Percentiles rank a stretch among this genome's conserved stretches.
Conservation (phyloP, 2,329 filamentous ascomycete species). For the Ploettnerulaceae sp. region DNA sequence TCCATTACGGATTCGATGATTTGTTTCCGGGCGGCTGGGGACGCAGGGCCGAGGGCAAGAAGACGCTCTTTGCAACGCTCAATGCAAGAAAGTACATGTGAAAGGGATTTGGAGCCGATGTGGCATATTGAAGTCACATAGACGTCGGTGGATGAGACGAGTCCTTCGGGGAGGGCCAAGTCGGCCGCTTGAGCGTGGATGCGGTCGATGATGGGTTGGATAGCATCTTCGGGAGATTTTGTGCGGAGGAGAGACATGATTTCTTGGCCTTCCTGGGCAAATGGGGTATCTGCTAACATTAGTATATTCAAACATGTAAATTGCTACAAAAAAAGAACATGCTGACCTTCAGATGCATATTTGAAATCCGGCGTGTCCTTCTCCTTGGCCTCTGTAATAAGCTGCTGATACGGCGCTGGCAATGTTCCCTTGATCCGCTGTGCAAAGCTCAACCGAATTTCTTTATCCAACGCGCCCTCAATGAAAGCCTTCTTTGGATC, state of each 20-base stretch:
- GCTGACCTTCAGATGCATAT: constrained; percentile 69
- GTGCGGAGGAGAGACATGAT: constrained; percentile 73
- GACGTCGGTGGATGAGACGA: constrained; percentile 84
- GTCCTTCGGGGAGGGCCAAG: constrained; percentile 63
- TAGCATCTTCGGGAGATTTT: constrained; percentile 80
- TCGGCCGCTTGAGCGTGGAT: constrained; percentile 77
- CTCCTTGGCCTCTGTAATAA: constrained; percentile 85
- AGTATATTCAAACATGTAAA: no score
- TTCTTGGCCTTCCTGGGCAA: constrained; percentile 77
- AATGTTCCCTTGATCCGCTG: constrained; percentile 93
- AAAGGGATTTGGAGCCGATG: constrained; percentile 91
- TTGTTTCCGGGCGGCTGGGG: constrained; percentile 72
- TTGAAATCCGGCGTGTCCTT: constrained; percentile 97
- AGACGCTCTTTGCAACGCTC: constrained; percentile 90
- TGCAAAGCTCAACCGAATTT: constrained; percentile 92
- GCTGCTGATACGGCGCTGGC: constrained; percentile 71
- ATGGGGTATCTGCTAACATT: constrained; percentile 60
- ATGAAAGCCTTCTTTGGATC: constrained; percentile 94
- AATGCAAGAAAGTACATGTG: constrained; percentile 91
- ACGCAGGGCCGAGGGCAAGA: constrained; percentile 69
- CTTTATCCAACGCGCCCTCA: constrained; percentile 84
- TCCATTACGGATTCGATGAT: constrained; percentile 86
- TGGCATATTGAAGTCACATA: constrained; percentile 92
- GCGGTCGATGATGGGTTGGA: constrained; percentile 72
- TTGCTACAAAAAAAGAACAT: neutral